Conservation (phyloP, 2,329 filamentous ascomycete species). For the Talaromyces marneffei region DNA sequence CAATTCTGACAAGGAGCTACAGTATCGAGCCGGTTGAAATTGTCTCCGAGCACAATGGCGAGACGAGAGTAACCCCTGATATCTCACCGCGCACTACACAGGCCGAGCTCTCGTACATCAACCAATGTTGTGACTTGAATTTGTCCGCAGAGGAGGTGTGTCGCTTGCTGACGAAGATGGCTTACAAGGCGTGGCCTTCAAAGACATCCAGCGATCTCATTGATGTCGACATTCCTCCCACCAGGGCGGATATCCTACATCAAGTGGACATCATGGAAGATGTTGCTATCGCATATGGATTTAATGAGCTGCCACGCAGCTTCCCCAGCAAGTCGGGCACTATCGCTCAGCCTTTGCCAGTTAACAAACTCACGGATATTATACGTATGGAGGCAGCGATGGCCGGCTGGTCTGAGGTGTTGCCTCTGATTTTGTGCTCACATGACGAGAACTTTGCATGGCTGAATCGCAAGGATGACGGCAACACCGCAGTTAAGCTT, state of each 20-base stretch:
- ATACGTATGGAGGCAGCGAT: conserved; percentile 83
- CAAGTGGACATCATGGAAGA: conserved; percentile 99
- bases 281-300: conserved; percentile 91
- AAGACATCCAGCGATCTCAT: conserved; percentile 62
- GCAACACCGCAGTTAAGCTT: conserved; percentile 72
- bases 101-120: conserved; percentile 88
- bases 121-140: conserved; percentile 78
- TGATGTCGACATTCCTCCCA: conserved; percentile 78
- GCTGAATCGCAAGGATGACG: conserved; percentile 86
- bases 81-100: conserved; percentile 69
- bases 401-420: conserved; percentile 92
- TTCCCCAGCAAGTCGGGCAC: conserved; percentile 82
- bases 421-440: conserved; percentile 93
- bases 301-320: conserved; percentile 86
- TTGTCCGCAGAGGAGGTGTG: conserved; percentile 71
- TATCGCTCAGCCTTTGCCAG: conserved; percentile 75
- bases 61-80: conserved; percentile 74
- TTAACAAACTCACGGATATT: conserved; percentile 95
- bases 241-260: conserved; percentile 88
- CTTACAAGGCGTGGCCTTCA: conserved; percentile 73
- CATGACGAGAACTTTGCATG: conserved; percentile 97
- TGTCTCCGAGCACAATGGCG: conserved; percentile 81
- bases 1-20: background rate
- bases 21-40: conserved; percentile 85
- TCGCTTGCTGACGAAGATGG: conserved; percentile 81